Evolutionary conservation across 164 flowering plant genomes (phyloP).

Genomic region (Litsea cubeba): DNA sequence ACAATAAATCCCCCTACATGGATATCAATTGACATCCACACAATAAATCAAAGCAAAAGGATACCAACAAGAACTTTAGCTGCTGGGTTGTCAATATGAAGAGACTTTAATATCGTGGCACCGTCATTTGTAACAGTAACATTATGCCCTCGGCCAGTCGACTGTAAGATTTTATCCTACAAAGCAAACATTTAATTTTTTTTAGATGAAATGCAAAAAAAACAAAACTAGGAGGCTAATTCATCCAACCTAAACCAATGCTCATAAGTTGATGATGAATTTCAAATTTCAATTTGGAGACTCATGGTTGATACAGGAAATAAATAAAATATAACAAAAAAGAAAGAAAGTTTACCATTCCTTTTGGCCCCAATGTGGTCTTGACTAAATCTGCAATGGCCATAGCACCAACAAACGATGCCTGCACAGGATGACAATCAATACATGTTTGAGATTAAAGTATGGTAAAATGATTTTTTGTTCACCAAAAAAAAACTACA

Average conservation of each 20-base stretch:
- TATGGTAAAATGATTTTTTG: too few relatives aligned
- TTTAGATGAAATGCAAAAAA: neutral
- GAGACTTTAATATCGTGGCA: slow-evolving; percentile 92
- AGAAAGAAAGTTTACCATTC: slow-evolving; percentile 58
- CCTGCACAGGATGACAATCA: slow-evolving; percentile 27
- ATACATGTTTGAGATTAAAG: neutral
- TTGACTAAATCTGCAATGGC: slow-evolving; percentile 96
- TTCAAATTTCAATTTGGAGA: neutral
- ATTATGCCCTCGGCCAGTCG: slow-evolving; percentile 77
- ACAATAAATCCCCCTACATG: neutral
- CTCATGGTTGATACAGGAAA: too few relatives aligned
- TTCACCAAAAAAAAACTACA: too few relatives aligned
- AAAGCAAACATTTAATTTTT: slow-evolving; percentile 1
- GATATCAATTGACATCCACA: too few relatives aligned
- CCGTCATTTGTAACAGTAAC: slow-evolving; percentile 98
- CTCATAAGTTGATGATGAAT: neutral
- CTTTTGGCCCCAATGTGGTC: slow-evolving; percentile 97
- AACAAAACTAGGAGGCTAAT: neutral
- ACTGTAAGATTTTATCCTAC: slow-evolving; percentile 94
- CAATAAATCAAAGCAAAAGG: slow-evolving; percentile 28
- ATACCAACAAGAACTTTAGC: slow-evolving; percentile 98
- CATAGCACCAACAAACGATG: slow-evolving; percentile 96
- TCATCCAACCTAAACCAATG: neutral
- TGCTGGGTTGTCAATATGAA: slow-evolving; percentile 94
- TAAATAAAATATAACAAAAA: too few relatives aligned